These are phyloP conservation scores for Kernera saxatilis DNA, from an alignment of 345 rosid genomes.

Conservation along the genomic window DNA sequence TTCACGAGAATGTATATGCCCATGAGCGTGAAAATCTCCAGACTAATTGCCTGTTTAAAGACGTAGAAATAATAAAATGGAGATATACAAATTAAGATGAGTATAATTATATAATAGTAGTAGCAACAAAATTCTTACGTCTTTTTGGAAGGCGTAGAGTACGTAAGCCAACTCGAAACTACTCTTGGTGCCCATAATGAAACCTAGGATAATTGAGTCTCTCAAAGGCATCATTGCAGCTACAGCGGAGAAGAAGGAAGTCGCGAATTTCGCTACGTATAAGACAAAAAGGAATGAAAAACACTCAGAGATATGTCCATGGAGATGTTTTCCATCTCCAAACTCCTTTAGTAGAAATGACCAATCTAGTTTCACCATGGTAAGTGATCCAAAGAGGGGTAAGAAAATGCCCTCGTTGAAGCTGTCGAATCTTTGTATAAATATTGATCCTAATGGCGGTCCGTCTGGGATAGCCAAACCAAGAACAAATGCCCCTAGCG, in stretches of 20 bases:
- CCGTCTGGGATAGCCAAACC: slow-evolving; percentile 46
- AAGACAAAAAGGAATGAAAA: slow-evolving; percentile 3
- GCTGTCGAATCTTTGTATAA: slow-evolving; percentile 30
- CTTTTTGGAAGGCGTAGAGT: not conserved
- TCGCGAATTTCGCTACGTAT: slow-evolving; percentile 18
- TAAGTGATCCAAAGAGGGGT: slow-evolving; percentile 33
- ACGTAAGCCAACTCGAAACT: slow-evolving; percentile 31
- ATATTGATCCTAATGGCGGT: slow-evolving; percentile 39
- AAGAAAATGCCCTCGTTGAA: slow-evolving; percentile 28
- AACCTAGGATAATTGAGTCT: slow-evolving; percentile 37
- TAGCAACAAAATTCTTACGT: slow-evolving; percentile 16
- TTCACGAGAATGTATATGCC: slow-evolving; percentile 9
- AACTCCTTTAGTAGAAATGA: not conserved
- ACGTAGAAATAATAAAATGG: not conserved
- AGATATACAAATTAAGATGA: not conserved
- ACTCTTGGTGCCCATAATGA: slow-evolving; percentile 34
- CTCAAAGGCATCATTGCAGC: slow-evolving; percentile 36
- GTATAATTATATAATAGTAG: not conserved
- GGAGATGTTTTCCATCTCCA: not conserved
- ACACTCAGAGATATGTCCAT: not conserved
- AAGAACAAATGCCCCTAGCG: slow-evolving; percentile 23
- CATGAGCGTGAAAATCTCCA: not conserved
- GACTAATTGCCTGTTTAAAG: not conserved
- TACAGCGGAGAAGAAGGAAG: slow-evolving; percentile 20
- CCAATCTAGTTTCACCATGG: slow-evolving; percentile 20